Percentiles rank a stretch among this genome's conserved stretches.
phyloP scores from a whole-genome alignment of 495 filamentous ascomycete genomes.

The Aspergillus carlsbadensis region DNA sequence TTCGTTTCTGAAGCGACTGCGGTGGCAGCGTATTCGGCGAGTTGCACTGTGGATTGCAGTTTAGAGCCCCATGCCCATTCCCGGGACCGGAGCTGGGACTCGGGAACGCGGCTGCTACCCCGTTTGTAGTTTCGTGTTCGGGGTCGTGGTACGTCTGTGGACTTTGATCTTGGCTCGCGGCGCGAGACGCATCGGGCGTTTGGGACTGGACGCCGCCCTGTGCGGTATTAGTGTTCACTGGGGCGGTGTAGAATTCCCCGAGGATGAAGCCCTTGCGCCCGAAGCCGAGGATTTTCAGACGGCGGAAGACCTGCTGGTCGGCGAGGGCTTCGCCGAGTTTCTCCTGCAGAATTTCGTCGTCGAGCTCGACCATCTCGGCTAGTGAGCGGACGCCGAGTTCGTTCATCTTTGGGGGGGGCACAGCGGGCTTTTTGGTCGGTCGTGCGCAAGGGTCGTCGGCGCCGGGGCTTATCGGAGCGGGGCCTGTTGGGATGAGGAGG shows the following conservation, averaged over 20 bases:
- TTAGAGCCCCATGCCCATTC: no score
- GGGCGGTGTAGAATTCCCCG: conserved; percentile 36
- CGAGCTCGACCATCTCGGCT: conserved; percentile 36
- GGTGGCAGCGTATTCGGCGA: background rate
- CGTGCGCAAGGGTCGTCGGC: conserved; percentile 1
- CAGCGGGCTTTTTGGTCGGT: background rate
- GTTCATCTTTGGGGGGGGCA: conserved; percentile 3
- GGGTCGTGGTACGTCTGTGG: background rate
- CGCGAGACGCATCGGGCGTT: conserved; percentile 15
- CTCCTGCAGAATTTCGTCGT: conserved; percentile 34
- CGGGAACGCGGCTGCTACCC: background rate
- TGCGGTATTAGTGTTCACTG: background rate
- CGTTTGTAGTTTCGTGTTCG: background rate
- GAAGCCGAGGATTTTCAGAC: conserved; percentile 38
- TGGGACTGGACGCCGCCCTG: conserved; percentile 15
- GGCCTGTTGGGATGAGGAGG: conserved; percentile 38
- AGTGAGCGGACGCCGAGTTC: conserved; percentile 25
- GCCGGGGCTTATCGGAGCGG: conserved; percentile 6
- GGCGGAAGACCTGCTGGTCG: conserved; percentile 34
- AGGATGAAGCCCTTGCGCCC: conserved; percentile 43
- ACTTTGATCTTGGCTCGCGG: conserved; percentile 10
- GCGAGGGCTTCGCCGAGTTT: conserved; percentile 34
- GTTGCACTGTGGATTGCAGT: background rate
- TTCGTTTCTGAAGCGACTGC: background rate
- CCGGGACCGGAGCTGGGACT: no score